Evolutionary conservation across 257 asterid genomes (phyloP), one percentile per base, ranked within the genome.

Genomic region (Mitragyna speciosa): DNA sequence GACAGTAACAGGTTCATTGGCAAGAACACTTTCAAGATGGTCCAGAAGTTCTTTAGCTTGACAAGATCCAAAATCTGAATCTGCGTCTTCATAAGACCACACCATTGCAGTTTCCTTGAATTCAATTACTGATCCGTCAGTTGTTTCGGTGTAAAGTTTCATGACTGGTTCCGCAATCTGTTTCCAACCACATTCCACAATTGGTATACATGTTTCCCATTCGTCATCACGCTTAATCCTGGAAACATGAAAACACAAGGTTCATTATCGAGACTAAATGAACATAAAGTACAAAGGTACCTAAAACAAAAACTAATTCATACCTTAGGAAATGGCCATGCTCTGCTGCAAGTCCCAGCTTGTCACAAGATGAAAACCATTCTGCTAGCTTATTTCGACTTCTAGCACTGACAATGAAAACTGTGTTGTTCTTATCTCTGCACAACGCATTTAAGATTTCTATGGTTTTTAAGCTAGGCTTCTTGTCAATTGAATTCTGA

Each of bases 61-160:
- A 80, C 98, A 92, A 20, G 98, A 93, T 81, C 98, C 98, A 33
- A 93, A 93, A 89, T 93, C 98, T 2, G 96, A 97, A 86, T 93
- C 98, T 2, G 98, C 93, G 78, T 93, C 98, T 87, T 92, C 98
- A 12, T 93, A 93, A 76, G 90, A 88, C 98, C 98, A 93, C 58
- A 86, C 93, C 96, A 93, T 89, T 10, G 95, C 90, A 22, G 96
- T 92, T 85, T 93, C 98, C 82, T 91, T 92, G 61, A 78, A 76
- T 70, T 93, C 98, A 77, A 93, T 92, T 72, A 86, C 87, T 22
- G 98, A 93, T 70, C 98, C 98, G 75, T 93, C 98, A 2, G 98
- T 93, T 7, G 98, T 90, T 86, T 93, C 98, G 0, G 96, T 92
- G 85, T 93, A 93, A 30, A 92, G 96, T 48, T 84, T 90, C 98